Evolutionary conservation across 106 monocot genomes (phyloP).

Genomic region (Chionographis japonica): DNA sequence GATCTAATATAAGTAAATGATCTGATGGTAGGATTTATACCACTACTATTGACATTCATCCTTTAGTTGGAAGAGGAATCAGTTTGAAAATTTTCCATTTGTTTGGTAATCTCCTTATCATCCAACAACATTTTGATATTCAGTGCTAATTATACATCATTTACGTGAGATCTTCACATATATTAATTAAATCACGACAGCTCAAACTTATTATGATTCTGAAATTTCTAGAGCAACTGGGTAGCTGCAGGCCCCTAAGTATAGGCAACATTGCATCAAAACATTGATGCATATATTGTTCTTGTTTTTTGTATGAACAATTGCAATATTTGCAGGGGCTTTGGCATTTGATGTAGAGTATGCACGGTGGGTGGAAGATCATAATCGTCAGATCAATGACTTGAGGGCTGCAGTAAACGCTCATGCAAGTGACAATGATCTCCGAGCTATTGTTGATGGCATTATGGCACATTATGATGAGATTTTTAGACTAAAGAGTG

Average conservation of each 20-base stretch:
- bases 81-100: no score
- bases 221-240: no score
- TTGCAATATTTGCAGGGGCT: conserved; percentile 44
- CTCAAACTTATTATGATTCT: no score
- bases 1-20: no score
- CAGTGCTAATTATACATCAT: not conserved
- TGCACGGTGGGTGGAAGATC: conserved; percentile 83
- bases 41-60: no score
- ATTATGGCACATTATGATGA: conserved; percentile 61
- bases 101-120: no score
- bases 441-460: conserved; percentile 54
- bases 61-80: no score
- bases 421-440: conserved; percentile 62
- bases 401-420: conserved; percentile 54
- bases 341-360: conserved; percentile 80
- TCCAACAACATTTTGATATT: no score
- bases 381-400: conserved; percentile 51
- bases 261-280: not conserved
- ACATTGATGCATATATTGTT: not conserved
- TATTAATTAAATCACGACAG: no score
- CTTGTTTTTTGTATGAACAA: not conserved
- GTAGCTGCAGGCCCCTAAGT: no score
- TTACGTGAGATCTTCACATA: no score
- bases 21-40: no score
- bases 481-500: conserved; percentile 61